A percentile compares a stretch with the other conserved stretches of the same genome.
Evolutionary conservation across 495 filamentous ascomycete genomes (phyloP).

Genomic region (Penicillium steckii): DNA sequence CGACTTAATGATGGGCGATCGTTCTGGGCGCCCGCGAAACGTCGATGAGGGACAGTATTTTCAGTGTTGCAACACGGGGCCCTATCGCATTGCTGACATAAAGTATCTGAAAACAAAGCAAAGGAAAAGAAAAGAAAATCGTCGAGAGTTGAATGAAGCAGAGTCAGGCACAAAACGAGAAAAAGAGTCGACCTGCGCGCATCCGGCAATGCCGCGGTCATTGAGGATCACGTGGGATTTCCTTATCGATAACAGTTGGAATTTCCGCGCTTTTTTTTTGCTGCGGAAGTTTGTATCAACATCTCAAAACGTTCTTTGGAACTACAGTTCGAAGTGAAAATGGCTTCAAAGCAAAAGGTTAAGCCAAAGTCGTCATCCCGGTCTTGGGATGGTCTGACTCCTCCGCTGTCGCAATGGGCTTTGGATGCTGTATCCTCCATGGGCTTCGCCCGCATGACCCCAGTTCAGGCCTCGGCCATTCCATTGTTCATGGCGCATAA

Average conservation of each 20-base stretch:
- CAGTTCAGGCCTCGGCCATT: conserved; percentile 91
- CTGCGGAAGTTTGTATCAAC: conserved; percentile 4
- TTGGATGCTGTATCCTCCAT: conserved; percentile 78
- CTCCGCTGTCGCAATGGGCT: conserved; percentile 84
- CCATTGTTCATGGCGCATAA: conserved; percentile 91
- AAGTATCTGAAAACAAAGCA: no score
- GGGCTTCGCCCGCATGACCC: conserved; percentile 87
- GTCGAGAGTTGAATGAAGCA: conserved; percentile 17
- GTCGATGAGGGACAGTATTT: neutral
- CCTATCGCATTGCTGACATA: no score
- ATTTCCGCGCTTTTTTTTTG: conserved; percentile 20
- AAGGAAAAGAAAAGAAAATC: conserved; percentile 3
- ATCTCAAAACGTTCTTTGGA: neutral
- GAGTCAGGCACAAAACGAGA: conserved; percentile 24
- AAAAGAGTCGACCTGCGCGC: conserved; percentile 10
- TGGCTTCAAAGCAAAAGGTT: conserved; percentile 34
- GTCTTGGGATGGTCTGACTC: conserved; percentile 78
- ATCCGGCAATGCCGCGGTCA: conserved; percentile 19
- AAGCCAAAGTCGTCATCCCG: conserved; percentile 42
- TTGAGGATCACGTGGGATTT: conserved; percentile 18
- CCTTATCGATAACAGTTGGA: conserved; percentile 30
- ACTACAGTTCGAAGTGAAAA: neutral
- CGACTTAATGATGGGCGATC: conserved; percentile 29
- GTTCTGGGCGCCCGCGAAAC: conserved; percentile 2
- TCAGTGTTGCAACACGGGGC: neutral